Percentiles rank a stretch among this genome's conserved stretches.
phyloP scores from a whole-genome alignment of 768 basidiomycete genomes.

The Holtermanniella nyarrowii region DNA sequence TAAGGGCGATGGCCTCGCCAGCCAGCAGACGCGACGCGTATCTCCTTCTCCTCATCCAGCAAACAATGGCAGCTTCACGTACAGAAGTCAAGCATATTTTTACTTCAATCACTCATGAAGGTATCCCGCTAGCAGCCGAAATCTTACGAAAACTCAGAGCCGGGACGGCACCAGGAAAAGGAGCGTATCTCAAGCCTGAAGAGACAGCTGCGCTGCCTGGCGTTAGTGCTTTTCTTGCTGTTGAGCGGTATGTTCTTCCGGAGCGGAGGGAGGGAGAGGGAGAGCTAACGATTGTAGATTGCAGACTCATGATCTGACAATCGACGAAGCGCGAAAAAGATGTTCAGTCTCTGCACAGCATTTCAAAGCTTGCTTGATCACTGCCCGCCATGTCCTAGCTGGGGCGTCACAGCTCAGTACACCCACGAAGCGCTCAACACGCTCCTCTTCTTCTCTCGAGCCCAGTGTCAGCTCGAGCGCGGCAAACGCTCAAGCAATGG shows the following conservation, averaged over 20 bases:
- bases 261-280: neutral
- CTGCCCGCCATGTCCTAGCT: conserved; percentile 12
- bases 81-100: conserved; percentile 27
- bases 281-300: conserved; percentile 6
- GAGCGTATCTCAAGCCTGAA: conserved; percentile 28
- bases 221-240: conserved; percentile 29
- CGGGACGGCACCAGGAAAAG: conserved; percentile 29
- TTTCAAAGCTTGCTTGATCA: conserved; percentile 20
- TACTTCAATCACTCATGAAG: conserved; percentile 31
- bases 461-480: neutral
- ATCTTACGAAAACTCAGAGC: conserved; percentile 28
- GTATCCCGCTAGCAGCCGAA: conserved; percentile 22
- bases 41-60: too few species aligned
- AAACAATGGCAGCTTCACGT: conserved; percentile 11
- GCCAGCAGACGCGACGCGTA: too few species aligned
- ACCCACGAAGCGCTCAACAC: conserved; percentile 2
- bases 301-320: conserved; percentile 22
- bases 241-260: conserved; percentile 23
- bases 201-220: conserved; percentile 34
- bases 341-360: conserved; percentile 30
- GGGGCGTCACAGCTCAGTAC: conserved; percentile 2
- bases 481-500: neutral
- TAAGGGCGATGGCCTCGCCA: too few species aligned
- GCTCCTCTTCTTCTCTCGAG: neutral
- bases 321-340: conserved; percentile 30